These are phyloP conservation scores for Candida sakaeoensis DNA, from an alignment of 805 yeast species.

Conservation along the genomic window DNA sequence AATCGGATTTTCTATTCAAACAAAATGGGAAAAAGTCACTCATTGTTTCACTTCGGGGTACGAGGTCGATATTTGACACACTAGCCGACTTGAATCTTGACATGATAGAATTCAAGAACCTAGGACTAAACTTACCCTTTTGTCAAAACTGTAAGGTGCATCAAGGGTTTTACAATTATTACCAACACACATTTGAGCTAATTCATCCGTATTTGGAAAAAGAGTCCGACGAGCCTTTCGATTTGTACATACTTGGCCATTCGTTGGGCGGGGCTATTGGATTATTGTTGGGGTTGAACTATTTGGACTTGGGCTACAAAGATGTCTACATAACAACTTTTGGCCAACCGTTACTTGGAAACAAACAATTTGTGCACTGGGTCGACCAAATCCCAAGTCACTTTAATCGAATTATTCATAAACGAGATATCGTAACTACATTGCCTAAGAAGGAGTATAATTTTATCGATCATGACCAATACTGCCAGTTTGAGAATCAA, in stretches of 20 bases:
- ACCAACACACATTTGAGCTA: conserved; percentile 22
- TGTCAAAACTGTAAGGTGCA: conserved; percentile 40
- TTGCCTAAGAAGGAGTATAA: conserved; percentile 22
- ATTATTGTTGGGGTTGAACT: conserved; percentile 32
- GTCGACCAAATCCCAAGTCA: conserved; percentile 20
- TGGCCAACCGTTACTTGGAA: conserved; percentile 46
- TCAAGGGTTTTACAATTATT: conserved; percentile 32
- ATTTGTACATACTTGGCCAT: conserved; percentile 25
- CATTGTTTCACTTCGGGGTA: conserved; percentile 38
- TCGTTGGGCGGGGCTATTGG: conserved; percentile 43
- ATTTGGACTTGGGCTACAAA: conserved; percentile 30
- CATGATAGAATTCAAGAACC: conserved; percentile 26
- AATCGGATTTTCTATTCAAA: not conserved
- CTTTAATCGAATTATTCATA: conserved; percentile 24
- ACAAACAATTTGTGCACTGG: conserved; percentile 34
- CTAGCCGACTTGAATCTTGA: conserved; percentile 37
- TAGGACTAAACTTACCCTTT: conserved; percentile 17
- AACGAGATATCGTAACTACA: conserved; percentile 22
- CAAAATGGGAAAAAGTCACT: conserved; percentile 21
- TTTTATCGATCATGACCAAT: conserved; percentile 16
- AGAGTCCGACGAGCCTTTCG: conserved; percentile 14
- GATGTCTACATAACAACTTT: conserved; percentile 33
- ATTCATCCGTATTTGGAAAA: conserved; percentile 22
- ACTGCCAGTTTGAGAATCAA: conserved; percentile 35
- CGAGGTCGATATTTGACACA: conserved; percentile 38